These are phyloP conservation scores for Strobilomyces dryophilus DNA, from an alignment of 768 basidiomycete species.

Conservation along the genomic window DNA sequence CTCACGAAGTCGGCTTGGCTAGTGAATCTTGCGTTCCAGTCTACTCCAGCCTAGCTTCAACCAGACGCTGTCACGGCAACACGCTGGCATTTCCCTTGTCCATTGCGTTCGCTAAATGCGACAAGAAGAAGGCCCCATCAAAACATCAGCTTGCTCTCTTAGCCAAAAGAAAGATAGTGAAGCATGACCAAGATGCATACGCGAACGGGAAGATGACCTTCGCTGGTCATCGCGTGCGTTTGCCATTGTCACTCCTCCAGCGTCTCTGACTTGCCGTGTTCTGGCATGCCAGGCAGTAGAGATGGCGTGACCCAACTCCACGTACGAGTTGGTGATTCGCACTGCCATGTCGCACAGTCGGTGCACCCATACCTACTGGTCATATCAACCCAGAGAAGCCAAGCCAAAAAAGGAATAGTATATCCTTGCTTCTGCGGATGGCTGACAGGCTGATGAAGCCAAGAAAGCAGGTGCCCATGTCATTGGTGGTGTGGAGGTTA, in stretches of 20 bases:
- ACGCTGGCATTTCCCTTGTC: constrained; percentile 44
- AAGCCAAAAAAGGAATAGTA: constrained; percentile 67
- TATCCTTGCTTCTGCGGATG: constrained; percentile 91
- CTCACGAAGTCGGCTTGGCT: neutral
- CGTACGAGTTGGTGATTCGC: constrained; percentile 77
- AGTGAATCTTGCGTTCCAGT: neutral
- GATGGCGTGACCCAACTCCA: constrained; percentile 68
- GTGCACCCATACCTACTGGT: constrained; percentile 83
- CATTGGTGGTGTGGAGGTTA: constrained; percentile 86
- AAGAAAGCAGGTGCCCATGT: constrained; percentile 83
- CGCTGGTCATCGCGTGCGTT: constrained; percentile 61
- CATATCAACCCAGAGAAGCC: constrained; percentile 81
- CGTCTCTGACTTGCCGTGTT: constrained; percentile 2
- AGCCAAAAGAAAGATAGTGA: constrained; percentile 52
- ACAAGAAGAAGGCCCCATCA: constrained; percentile 55
- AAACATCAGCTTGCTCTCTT: constrained; percentile 71
- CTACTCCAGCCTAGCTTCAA: neutral
- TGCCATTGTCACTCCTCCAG: neutral
- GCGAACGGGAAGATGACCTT: constrained; percentile 65
- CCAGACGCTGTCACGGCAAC: neutral
- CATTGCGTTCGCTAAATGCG: constrained; percentile 41
- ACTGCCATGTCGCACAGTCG: constrained; percentile 75
- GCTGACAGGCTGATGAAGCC: constrained; percentile 76
- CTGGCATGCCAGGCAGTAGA: constrained; percentile 64
- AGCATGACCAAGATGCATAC: constrained; percentile 51